A percentile compares a stretch with the other conserved stretches of the same genome.
Evolutionary conservation across 495 filamentous ascomycete species (phyloP).

Genomic region (Tuber borchii): DNA sequence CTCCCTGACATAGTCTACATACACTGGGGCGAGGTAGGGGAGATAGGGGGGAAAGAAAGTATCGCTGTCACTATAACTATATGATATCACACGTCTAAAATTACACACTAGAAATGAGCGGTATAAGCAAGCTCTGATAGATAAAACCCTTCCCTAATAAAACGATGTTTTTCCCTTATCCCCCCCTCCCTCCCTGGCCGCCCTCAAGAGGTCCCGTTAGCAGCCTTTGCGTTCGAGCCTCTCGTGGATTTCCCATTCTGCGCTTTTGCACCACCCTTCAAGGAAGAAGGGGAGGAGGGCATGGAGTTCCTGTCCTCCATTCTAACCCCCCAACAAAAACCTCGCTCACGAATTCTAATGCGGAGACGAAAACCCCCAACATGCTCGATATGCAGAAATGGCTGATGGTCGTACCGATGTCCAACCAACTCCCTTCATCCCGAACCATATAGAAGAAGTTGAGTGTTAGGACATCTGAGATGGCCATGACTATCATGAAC

Average conservation of each 20-base stretch:
- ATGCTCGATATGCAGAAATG: conserved; percentile 88
- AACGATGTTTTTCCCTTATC: not conserved
- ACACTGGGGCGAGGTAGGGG: not conserved
- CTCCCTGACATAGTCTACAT: not conserved
- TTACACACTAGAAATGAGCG: not conserved
- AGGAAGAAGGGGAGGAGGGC: not conserved
- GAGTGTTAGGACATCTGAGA: conserved; percentile 85
- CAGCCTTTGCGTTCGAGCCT: not conserved
- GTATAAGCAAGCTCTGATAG: not conserved
- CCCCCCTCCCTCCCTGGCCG: not conserved
- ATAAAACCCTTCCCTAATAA: not conserved
- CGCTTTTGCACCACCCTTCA: not conserved
- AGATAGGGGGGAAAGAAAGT: not conserved
- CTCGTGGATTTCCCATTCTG: not conserved
- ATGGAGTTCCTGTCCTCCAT: conserved; percentile 48
- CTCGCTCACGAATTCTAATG: conserved; percentile 77
- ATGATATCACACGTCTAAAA: not conserved
- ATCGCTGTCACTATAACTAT: not conserved
- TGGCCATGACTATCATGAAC: conserved; percentile 90
- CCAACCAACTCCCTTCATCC: conserved; percentile 93
- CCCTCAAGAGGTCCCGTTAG: not conserved
- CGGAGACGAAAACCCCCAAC: conserved; percentile 84
- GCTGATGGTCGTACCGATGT: conserved; percentile 92
- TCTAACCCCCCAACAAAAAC: conserved; percentile 71
- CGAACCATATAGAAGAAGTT: conserved; percentile 97